A percentile compares a stretch with the other conserved stretches of the same genome.
phyloP scores from a whole-genome alignment of 306 rosid species.

The Lotus japonicus region DNA sequence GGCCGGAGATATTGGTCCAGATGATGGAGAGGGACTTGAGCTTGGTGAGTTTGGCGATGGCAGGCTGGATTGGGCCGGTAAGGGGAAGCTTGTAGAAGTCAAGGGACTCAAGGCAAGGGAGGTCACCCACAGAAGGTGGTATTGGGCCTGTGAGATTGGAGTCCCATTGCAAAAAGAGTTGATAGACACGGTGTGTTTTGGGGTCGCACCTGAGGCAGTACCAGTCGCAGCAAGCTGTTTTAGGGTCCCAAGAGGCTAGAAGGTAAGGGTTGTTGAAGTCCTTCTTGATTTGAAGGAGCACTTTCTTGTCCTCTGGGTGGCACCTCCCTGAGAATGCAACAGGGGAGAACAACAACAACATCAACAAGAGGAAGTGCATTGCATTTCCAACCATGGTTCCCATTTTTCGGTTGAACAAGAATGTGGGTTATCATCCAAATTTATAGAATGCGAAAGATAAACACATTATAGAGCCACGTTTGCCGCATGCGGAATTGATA shows the following conservation, averaged over 20 bases:
- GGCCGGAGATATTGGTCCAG: conserved; percentile 54
- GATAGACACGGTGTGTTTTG: conserved; percentile 48
- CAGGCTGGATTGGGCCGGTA: conserved; percentile 49
- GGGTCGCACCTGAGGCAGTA: conserved; percentile 38
- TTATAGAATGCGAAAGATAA: too few relatives aligned
- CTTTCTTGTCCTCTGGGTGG: conserved; percentile 58
- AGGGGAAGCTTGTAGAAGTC: conserved; percentile 30
- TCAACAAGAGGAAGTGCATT: too few relatives aligned
- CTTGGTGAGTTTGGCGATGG: conserved; percentile 45
- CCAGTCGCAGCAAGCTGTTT: conserved; percentile 63
- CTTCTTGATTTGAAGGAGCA: conserved; percentile 46
- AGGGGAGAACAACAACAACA: not conserved
- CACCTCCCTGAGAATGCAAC: conserved; percentile 34
- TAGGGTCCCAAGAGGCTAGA: conserved; percentile 53
- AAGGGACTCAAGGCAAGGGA: conserved; percentile 48
- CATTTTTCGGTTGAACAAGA: too few relatives aligned
- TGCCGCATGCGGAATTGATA: too few relatives aligned
- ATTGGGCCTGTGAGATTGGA: conserved; percentile 44
- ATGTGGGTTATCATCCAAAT: too few relatives aligned
- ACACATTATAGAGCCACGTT: too few relatives aligned
- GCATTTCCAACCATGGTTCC: too few relatives aligned
- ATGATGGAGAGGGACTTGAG: conserved; percentile 39
- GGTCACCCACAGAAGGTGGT: conserved; percentile 64
- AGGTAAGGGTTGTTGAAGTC: conserved; percentile 59
- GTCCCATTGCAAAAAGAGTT: conserved; percentile 17